phyloP scores from a whole-genome alignment of 2,329 filamentous ascomycete species.

The Fusarium papillatum region DNA sequence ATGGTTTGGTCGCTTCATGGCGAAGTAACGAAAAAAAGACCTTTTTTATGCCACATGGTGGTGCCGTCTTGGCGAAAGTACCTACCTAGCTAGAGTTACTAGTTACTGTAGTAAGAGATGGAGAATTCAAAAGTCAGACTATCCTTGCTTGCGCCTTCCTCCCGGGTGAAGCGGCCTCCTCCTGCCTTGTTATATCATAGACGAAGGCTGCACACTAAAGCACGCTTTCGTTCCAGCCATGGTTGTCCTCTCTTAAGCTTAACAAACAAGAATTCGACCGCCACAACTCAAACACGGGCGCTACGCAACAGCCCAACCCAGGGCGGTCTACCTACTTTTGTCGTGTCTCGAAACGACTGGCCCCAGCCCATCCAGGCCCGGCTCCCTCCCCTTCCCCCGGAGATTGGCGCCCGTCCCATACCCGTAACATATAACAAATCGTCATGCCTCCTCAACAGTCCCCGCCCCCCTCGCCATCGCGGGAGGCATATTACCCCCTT shows the following conservation, averaged over 20 bases:
- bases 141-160: neutral
- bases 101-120: neutral
- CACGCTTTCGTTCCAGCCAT: neutral
- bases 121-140: neutral
- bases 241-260: neutral
- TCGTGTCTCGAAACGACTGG: slow-evolving; percentile 7
- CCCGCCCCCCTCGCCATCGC: slow-evolving; percentile 32
- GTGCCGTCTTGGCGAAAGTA: slow-evolving; percentile 1
- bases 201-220: neutral
- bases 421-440: slow-evolving; percentile 5
- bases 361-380: neutral
- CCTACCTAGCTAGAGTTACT: neutral
- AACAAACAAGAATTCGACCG: slow-evolving; percentile 1
- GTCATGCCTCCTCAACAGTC: slow-evolving; percentile 35
- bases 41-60: slow-evolving; percentile 12
- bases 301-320: neutral
- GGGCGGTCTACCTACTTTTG: slow-evolving; percentile 4
- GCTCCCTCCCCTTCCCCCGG: neutral
- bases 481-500: slow-evolving; percentile 24
- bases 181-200: neutral
- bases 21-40: too few species aligned
- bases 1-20: neutral
- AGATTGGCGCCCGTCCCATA: neutral
- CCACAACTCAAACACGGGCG: neutral
- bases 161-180: slow-evolving; percentile 4